A percentile compares a stretch with the other conserved stretches of the same genome.
These are phyloP conservation scores for Claviceps citrina DNA, from an alignment of 2,329 filamentous ascomycete genomes.

Conservation along the genomic window DNA sequence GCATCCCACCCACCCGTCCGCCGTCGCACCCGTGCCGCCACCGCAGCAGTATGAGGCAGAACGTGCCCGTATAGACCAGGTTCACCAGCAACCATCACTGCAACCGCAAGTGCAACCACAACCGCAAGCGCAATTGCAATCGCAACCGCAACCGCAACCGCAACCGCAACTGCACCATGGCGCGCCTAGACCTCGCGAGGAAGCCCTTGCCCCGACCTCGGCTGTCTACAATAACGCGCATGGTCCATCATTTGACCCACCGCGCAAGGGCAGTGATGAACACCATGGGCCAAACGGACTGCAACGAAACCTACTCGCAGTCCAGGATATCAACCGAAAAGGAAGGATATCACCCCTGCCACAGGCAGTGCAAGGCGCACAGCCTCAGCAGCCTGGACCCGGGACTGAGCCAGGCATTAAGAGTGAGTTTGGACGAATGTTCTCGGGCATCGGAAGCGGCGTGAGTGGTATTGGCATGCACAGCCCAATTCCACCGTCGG, in stretches of 20 bases:
- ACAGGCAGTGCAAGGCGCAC: slow-evolving; percentile 84
- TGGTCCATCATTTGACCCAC: slow-evolving; percentile 25
- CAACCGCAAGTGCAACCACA: slow-evolving; percentile 19
- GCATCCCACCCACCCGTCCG: slow-evolving; percentile 20
- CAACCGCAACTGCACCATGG: slow-evolving; percentile 19
- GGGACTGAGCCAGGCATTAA: slow-evolving; percentile 79
- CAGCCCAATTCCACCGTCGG: slow-evolving; percentile 30
- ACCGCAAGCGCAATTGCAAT: no score
- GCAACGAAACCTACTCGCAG: slow-evolving; percentile 54
- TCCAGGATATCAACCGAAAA: slow-evolving; percentile 67
- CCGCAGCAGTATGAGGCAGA: slow-evolving; percentile 33
- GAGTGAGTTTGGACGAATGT: slow-evolving; percentile 88
- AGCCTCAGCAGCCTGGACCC: slow-evolving; percentile 63
- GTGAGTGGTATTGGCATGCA: slow-evolving; percentile 35
- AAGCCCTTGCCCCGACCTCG: slow-evolving; percentile 33
- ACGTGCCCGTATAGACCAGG: slow-evolving; percentile 27
- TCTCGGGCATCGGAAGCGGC: slow-evolving; percentile 67
- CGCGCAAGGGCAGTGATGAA: slow-evolving; percentile 25
- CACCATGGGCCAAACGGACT: slow-evolving; percentile 17
- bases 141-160: no score
- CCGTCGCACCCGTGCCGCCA: slow-evolving; percentile 17
- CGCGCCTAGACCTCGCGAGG: slow-evolving; percentile 29
- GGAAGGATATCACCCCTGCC: slow-evolving; percentile 78
- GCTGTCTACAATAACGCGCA: slow-evolving; percentile 32
- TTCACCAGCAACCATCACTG: slow-evolving; percentile 20